phyloP scores from a whole-genome alignment of 176 grass and related monocot genomes.

The Pharus latifolius region DNA sequence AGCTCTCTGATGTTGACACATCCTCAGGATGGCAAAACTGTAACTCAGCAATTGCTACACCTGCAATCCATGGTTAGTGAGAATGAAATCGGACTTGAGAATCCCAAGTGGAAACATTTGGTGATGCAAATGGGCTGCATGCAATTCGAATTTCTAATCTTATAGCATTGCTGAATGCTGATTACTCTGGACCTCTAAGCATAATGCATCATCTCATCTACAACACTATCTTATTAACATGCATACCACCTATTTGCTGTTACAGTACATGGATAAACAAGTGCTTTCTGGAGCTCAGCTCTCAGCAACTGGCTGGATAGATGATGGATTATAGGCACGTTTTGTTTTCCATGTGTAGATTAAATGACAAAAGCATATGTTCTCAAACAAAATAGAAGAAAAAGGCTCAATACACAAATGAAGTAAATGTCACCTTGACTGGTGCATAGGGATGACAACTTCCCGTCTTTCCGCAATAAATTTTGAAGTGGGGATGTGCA shows the following conservation, averaged over 20 bases:
- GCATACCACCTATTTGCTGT: not conserved
- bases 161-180: not conserved
- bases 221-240: not conserved
- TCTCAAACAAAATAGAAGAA: not conserved
- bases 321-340: not conserved
- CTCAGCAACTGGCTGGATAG: slow-evolving; percentile 1
- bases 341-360: not conserved
- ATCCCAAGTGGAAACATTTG: not conserved
- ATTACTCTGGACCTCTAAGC: not conserved
- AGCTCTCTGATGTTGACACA: slow-evolving; percentile 43
- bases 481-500: slow-evolving; percentile 48
- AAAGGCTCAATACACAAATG: not conserved
- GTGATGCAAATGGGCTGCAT: not conserved
- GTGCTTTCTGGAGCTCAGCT: slow-evolving; percentile 15
- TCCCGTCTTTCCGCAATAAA: slow-evolving; percentile 60
- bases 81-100: not conserved
- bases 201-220: not conserved
- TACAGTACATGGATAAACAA: slow-evolving; percentile 19
- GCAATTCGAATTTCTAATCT: not conserved
- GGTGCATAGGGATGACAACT: slow-evolving; percentile 61
- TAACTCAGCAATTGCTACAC: slow-evolving; percentile 56
- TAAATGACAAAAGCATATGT: slow-evolving; percentile 6
- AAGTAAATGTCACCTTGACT: slow-evolving; percentile 58
- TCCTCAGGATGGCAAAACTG: slow-evolving; percentile 48
- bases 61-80: slow-evolving; percentile 21